A percentile compares a stretch with the other conserved stretches of the same genome.
Conservation (phyloP, 2,329 filamentous ascomycete genomes). For the Botrytis aclada region DNA sequence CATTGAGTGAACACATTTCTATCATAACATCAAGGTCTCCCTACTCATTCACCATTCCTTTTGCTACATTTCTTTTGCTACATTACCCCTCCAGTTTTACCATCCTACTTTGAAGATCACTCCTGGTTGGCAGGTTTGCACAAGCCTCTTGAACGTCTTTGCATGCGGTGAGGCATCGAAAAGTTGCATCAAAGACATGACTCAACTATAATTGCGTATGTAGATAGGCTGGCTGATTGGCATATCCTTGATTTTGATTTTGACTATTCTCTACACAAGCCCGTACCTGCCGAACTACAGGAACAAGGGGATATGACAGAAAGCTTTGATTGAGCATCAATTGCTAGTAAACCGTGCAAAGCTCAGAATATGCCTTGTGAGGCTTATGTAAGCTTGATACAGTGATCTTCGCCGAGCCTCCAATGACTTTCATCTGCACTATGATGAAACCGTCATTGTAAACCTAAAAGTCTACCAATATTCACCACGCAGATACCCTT, state of each 20-base stretch:
- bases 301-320: not conserved
- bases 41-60: not conserved
- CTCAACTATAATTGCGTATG: not conserved
- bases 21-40: not conserved
- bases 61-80: not conserved
- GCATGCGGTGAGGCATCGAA: not conserved
- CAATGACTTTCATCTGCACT: not conserved
- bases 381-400: not conserved
- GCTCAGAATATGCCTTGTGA: not conserved
- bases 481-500: not conserved
- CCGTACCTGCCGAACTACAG: not conserved
- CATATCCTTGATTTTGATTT: not conserved
- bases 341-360: not conserved
- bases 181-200: not conserved
- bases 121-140: not conserved
- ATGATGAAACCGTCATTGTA: not conserved
- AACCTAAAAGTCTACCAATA: not conserved
- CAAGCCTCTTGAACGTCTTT: not conserved
- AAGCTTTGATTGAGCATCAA: not conserved
- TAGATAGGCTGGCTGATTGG: not conserved
- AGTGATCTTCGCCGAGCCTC: not conserved
- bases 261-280: not conserved
- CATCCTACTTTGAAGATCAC: not conserved
- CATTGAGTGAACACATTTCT: not conserved
- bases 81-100: constrained; percentile 7